Evolutionary conservation across 805 yeast genomes (phyloP).

Genomic region (Saccharomycopsis vini): DNA sequence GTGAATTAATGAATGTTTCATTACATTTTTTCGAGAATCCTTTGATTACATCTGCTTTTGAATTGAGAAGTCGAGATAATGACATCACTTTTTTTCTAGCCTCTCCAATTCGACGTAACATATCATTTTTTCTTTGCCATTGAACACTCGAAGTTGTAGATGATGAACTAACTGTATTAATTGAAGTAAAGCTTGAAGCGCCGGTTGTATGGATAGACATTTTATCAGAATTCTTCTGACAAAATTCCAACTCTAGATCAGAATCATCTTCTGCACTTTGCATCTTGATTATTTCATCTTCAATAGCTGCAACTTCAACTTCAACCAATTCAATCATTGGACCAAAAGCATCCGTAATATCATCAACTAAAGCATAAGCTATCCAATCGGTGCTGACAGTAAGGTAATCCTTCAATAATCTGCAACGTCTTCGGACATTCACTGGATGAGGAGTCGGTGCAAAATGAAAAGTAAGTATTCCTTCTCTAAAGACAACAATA

Average conservation of each 20-base stretch:
- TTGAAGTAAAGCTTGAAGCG: conserved; percentile 1
- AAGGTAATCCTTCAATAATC: conserved; percentile 70
- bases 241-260: conserved; percentile 14
- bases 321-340: conserved; percentile 73
- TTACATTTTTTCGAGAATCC: conserved; percentile 89
- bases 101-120: conserved; percentile 91
- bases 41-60: conserved; percentile 92
- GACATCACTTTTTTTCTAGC: conserved; percentile 93
- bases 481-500: conserved; percentile 61
- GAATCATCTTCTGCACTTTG: conserved; percentile 15
- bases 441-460: conserved; percentile 62
- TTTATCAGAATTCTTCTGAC: neutral
- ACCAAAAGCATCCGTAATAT: conserved; percentile 76
- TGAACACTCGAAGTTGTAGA: conserved; percentile 41
- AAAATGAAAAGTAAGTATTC: conserved; percentile 62
- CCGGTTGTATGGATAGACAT: neutral
- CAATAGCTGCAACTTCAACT: conserved; percentile 75
- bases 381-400: conserved; percentile 76
- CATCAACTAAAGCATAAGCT: conserved; percentile 76
- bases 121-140: conserved; percentile 90
- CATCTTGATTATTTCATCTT: conserved; percentile 34
- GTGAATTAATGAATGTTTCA: conserved; percentile 31
- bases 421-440: conserved; percentile 72
- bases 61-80: conserved; percentile 69
- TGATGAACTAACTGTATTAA: conserved; percentile 21